Evolutionary conservation across 1,284 basidiomycete species (phyloP).

Genomic region (Malassezia sp.): DNA sequence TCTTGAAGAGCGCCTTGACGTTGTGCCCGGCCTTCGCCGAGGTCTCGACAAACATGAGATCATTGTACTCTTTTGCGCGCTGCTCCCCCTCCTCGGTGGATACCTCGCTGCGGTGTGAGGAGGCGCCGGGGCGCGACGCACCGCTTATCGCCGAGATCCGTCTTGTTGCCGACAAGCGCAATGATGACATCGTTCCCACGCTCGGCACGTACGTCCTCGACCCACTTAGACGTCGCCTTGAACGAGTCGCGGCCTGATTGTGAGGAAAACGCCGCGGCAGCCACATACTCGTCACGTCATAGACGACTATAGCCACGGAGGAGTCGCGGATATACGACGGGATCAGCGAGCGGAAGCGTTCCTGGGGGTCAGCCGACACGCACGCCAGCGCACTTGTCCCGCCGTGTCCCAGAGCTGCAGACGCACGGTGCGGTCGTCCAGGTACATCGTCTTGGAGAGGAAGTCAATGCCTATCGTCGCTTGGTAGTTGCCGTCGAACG

Average conservation of each 20-base stretch:
- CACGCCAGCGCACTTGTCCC: too few species aligned
- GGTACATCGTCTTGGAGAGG: constrained; percentile 98
- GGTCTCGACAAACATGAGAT: constrained; percentile 98
- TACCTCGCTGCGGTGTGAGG: constrained; percentile 65
- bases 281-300: constrained; percentile 87
- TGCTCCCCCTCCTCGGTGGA: constrained; percentile 92
- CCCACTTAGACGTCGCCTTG: constrained; percentile 95
- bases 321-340: constrained; percentile 98
- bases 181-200: constrained; percentile 97
- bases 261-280: not conserved
- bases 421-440: constrained; percentile 94
- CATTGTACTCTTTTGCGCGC: constrained; percentile 71
- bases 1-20: constrained; percentile 96
- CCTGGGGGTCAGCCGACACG: too few species aligned
- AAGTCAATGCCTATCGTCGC: constrained; percentile 99
- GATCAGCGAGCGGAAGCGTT: constrained; percentile 93
- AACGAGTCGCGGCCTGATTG: constrained; percentile 74
- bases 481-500: constrained; percentile 99
- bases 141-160: constrained; percentile 55
- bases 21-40: constrained; percentile 99
- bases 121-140: constrained; percentile 11
- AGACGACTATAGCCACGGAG: constrained; percentile 93
- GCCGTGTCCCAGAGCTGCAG: constrained; percentile 94
- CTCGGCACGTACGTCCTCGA: constrained; percentile 96
- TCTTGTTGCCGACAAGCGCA: constrained; percentile 97